A percentile compares a stretch with the other conserved stretches of the same genome.
Evolutionary conservation across 2,329 filamentous ascomycete species (phyloP).

Genomic region (Knoxdaviesia capensis): DNA sequence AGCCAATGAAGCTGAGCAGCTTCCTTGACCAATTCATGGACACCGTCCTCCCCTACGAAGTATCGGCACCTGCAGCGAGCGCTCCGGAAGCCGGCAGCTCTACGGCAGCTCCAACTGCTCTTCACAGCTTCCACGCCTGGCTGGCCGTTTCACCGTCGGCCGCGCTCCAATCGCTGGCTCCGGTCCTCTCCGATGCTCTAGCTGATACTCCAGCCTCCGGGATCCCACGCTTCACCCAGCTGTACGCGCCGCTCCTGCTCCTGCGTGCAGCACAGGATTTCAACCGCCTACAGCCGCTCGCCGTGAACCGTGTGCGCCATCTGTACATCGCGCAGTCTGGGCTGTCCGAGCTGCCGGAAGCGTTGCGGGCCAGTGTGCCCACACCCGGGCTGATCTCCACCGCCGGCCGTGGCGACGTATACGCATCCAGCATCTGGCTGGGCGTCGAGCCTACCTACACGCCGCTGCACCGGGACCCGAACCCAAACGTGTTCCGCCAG

Average conservation of each 20-base stretch:
- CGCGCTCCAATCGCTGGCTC: neutral
- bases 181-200: constrained; percentile 1
- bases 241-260: constrained; percentile 41
- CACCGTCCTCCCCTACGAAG: constrained; percentile 18
- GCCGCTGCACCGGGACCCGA: constrained; percentile 79
- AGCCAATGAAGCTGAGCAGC: constrained; percentile 4
- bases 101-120: constrained; percentile 3
- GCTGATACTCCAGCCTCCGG: constrained; percentile 4
- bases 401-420: constrained; percentile 64
- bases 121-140: constrained; percentile 10
- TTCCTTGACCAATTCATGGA: constrained; percentile 13
- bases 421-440: constrained; percentile 73
- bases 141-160: constrained; percentile 4
- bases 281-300: constrained; percentile 14
- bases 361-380: constrained; percentile 45
- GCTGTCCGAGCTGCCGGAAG: constrained; percentile 43
- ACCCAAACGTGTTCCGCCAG: constrained; percentile 83
- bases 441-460: constrained; percentile 76
- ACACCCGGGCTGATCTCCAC: constrained; percentile 40
- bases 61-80: constrained; percentile 8
- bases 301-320: constrained; percentile 12
- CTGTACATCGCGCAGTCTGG: constrained; percentile 78
- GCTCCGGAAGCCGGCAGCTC: constrained; percentile 1
- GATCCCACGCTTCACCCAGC: constrained; percentile 26
- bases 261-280: constrained; percentile 37